phyloP scores from a whole-genome alignment of 169 alveolate species.

The Plasmodium relictum region DNA sequence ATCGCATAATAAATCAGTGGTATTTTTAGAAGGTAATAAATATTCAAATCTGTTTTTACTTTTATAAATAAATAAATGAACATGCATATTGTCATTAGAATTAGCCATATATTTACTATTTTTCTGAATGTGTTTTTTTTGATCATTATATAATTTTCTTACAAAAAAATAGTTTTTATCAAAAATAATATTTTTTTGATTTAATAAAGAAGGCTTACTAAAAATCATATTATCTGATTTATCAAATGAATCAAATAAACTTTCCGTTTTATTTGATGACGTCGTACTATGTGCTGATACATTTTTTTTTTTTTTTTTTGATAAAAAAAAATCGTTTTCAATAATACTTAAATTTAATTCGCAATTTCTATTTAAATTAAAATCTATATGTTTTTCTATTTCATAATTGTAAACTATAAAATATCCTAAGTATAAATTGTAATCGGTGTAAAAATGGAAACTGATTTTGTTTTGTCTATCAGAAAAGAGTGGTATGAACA shows the following conservation, averaged over 20 bases:
- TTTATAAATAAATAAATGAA: constrained; percentile 67
- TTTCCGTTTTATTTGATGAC: constrained; percentile 42
- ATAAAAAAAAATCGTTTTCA: not conserved
- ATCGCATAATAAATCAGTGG: constrained; percentile 35
- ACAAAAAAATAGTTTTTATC: constrained; percentile 74
- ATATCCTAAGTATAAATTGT: constrained; percentile 49
- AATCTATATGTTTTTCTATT: constrained; percentile 67
- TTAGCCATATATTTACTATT: constrained; percentile 38
- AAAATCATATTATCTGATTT: constrained; percentile 1
- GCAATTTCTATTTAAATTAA: constrained; percentile 11
- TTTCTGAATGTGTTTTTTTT: constrained; percentile 35
- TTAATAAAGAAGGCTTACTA: constrained; percentile 26
- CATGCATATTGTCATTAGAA: constrained; percentile 24
- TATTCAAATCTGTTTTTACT: constrained; percentile 73
- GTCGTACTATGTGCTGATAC: constrained; percentile 10
- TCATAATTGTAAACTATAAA: constrained; percentile 40
- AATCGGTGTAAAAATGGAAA: constrained; percentile 55
- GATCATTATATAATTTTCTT: constrained; percentile 56
- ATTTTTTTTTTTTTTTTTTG: not conserved
- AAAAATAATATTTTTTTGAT: constrained; percentile 49
- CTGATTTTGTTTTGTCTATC: constrained; percentile 57
- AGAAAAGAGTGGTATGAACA: constrained; percentile 69
- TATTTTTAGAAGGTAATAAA: constrained; percentile 38
- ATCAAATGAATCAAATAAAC: constrained; percentile 13
- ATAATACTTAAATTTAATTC: not conserved